Evolutionary conservation across 345 rosid genomes (phyloP).

Genomic region (Balakata baccata): DNA sequence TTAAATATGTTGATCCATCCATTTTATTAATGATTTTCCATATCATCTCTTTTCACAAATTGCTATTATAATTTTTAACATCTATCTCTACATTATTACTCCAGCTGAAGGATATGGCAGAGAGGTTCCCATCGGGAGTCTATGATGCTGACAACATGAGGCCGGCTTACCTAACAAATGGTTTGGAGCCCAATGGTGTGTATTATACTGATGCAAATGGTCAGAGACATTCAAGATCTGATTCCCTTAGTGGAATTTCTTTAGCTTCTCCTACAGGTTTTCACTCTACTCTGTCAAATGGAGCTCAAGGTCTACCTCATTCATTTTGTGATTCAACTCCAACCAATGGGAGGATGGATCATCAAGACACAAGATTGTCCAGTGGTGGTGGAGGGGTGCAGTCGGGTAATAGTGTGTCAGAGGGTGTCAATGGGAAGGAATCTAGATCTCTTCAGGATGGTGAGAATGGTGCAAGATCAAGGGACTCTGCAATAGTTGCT

Average conservation of each 20-base stretch:
- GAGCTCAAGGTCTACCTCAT: constrained; percentile 34
- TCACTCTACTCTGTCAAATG: constrained; percentile 40
- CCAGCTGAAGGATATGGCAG: constrained; percentile 90
- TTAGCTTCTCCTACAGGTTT: constrained; percentile 45
- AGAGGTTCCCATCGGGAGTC: constrained; percentile 68
- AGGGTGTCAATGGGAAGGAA: constrained; percentile 51
- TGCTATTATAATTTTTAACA: not conserved
- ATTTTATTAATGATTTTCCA: not conserved
- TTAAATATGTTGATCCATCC: not conserved
- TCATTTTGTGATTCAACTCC: constrained; percentile 44
- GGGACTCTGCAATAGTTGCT: constrained; percentile 42
- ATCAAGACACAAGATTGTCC: constrained; percentile 39
- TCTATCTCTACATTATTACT: constrained; percentile 15
- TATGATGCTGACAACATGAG: constrained; percentile 53
- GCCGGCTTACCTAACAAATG: constrained; percentile 45
- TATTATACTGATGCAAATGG: constrained; percentile 53
- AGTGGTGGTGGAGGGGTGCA: constrained; percentile 46
- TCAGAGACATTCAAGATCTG: constrained; percentile 58
- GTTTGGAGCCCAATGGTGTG: constrained; percentile 67
- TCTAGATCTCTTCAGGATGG: constrained; percentile 44
- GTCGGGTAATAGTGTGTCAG: constrained; percentile 40
- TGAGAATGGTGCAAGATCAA: constrained; percentile 47
- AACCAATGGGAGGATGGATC: constrained; percentile 42
- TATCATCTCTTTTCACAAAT: not conserved
- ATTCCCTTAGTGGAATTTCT: constrained; percentile 46